Base-by-base conservation (phyloP, 768 basidiomycete species). In the Imleria badia region DNA sequence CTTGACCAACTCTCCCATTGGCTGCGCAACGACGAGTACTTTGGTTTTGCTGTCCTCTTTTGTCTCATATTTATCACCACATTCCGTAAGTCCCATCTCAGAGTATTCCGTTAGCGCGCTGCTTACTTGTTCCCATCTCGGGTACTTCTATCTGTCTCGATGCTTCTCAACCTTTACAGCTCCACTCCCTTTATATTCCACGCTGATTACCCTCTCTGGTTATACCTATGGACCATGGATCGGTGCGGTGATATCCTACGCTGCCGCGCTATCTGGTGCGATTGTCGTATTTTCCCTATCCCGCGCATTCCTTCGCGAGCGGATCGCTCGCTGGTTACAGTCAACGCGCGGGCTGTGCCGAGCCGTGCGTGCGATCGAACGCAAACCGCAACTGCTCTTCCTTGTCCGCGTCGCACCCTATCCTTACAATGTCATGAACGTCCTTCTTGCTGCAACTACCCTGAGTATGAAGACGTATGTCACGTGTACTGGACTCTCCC, bases 361-460 rank as follows among this genome's bases (percentile, higher is more conserved):
- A 44, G 89, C 90, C 52, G 86, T 96, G 11, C 81, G 85, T 34
- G 93, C 93, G 22, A 88, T 97, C 60, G 92, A 95, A 74, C 85
- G 85, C 71, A 84, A 87, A 48, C 94, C 94, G 1, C 86, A 86
- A 64, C 79, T 97, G 6, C 83, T 97, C 19, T 93, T 96, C 76
- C 83, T 96, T 56, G 91, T 97, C 62, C 88, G 94, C 46, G 79
- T 94, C 51, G 93, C 90, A n/a, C 91, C 91, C 5, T 92, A 93
- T 67, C 91, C 89, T 0, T 92, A 89, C 76, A 96, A 96, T 74
- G 89, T 96, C 65, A 91, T 96, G 85, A 97, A 96, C 75, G 91
- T 89, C 66, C 84, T 97, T 45, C 81, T 97, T 45, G 93, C 94
- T 9, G 90, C 91, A 3, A 85, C 89, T 31, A 84, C 87, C 7